phyloP scores from a whole-genome alignment of 495 filamentous ascomycete species.

The Neurospora pannonica region DNA sequence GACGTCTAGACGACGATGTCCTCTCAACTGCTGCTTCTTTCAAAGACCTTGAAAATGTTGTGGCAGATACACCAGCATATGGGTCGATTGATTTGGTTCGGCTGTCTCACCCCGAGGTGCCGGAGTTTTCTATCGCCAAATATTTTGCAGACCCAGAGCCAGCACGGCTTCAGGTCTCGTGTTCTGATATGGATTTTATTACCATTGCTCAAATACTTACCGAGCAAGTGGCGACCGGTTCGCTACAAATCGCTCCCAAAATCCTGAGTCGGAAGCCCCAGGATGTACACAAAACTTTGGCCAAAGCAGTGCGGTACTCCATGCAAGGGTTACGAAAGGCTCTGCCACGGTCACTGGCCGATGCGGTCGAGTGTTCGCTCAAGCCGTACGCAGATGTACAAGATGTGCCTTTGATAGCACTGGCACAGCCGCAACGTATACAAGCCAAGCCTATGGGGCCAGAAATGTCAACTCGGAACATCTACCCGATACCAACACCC shows the following conservation, averaged over 20 bases:
- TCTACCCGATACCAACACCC: constrained; percentile 48
- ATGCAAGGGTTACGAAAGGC: constrained; percentile 28
- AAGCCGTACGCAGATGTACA: constrained; percentile 41
- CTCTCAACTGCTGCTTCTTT: constrained; percentile 40
- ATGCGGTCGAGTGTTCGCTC: constrained; percentile 30
- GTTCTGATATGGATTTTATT: constrained; percentile 43
- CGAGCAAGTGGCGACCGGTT: constrained; percentile 45
- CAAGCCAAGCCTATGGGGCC: constrained; percentile 32
- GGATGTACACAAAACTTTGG: constrained; percentile 26
- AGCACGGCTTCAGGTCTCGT: constrained; percentile 26
- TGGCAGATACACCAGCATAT: constrained; percentile 24
- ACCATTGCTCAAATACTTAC: constrained; percentile 53
- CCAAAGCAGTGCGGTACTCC: constrained; percentile 29
- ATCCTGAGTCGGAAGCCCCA: constrained; percentile 1
- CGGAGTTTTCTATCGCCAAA: constrained; percentile 35
- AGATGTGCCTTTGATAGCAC: constrained; percentile 36
- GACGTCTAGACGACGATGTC: constrained; percentile 34
- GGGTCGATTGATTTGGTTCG: constrained; percentile 30
- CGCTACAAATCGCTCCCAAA: constrained; percentile 16
- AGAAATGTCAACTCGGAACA: constrained; percentile 27
- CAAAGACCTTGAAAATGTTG: constrained; percentile 33
- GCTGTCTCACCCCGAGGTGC: constrained; percentile 28
- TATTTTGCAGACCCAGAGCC: constrained; percentile 44
- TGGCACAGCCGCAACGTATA: constrained; percentile 34
- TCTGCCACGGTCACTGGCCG: constrained; percentile 29